Evolutionary conservation across 176 grass and related monocot species (phyloP).

Genomic region (Avena sativa): DNA sequence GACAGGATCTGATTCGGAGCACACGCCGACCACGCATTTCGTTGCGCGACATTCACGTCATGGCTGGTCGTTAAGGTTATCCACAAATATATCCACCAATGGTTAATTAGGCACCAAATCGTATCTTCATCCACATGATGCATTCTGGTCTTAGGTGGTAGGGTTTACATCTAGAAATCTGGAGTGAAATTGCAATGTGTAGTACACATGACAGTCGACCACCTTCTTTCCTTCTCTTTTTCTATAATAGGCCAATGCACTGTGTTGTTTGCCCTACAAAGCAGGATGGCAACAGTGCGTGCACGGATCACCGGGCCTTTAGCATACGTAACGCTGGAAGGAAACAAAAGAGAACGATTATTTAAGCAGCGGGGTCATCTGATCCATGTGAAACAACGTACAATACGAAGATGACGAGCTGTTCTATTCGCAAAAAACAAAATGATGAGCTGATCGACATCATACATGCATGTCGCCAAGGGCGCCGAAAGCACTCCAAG

Average conservation of each 20-base stretch:
- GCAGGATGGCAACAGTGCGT: neutral
- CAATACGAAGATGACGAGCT: too few species aligned
- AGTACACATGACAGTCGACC: neutral
- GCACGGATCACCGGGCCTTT: neutral
- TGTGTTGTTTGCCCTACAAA: neutral
- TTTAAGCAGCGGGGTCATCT: neutral
- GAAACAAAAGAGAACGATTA: neutral
- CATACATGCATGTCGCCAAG: too few species aligned
- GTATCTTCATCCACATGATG: neutral
- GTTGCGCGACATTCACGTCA: neutral
- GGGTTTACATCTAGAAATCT: neutral
- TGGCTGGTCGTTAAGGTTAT: conserved; percentile 12
- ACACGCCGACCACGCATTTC: conserved; percentile 11
- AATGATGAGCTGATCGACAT: too few species aligned
- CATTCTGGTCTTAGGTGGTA: neutral
- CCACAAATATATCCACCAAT: neutral
- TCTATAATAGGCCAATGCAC: neutral
- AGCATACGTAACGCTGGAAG: neutral
- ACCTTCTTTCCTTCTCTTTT: too few species aligned
- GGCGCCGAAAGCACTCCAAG: too few species aligned
- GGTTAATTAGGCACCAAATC: neutral
- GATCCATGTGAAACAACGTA: too few species aligned
- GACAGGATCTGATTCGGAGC: conserved; percentile 27
- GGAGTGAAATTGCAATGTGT: neutral
- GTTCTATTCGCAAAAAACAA: too few species aligned